Evolutionary conservation across 805 yeast genomes (phyloP).

Genomic region (Lipomyces chichibuensis): DNA sequence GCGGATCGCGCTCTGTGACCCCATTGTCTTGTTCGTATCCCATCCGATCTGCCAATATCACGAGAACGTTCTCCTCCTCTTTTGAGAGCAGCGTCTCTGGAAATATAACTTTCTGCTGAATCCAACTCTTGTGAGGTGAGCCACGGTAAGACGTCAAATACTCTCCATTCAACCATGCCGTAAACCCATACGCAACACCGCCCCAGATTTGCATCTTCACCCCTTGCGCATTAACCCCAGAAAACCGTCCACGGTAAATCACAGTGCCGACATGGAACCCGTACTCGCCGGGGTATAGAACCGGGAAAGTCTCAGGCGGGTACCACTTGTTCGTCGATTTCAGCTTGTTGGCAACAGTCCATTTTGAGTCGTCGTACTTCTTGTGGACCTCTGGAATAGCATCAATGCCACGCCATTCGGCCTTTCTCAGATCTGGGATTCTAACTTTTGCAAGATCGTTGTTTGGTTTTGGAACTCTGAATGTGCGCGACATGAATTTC

Average conservation of each 20-base stretch:
- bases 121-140: slow-evolving; percentile 4
- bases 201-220: slow-evolving; percentile 23
- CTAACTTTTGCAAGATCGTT: slow-evolving; percentile 17
- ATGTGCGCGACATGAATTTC: slow-evolving; percentile 17
- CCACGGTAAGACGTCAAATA: slow-evolving; percentile 22
- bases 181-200: slow-evolving; percentile 24
- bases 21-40: slow-evolving; percentile 23
- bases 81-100: slow-evolving; percentile 3
- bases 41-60: slow-evolving; percentile 26
- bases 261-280: slow-evolving; percentile 26
- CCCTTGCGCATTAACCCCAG: slow-evolving; percentile 9
- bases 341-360: slow-evolving; percentile 19
- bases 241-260: slow-evolving; percentile 25
- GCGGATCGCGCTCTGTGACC: slow-evolving; percentile 13
- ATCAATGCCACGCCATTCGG: slow-evolving; percentile 19
- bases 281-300: slow-evolving; percentile 29
- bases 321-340: slow-evolving; percentile 18
- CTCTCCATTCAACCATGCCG: slow-evolving; percentile 24
- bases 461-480: slow-evolving; percentile 19
- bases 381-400: slow-evolving; percentile 17
- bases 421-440: slow-evolving; percentile 15
- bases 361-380: slow-evolving; percentile 25
- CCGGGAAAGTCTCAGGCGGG: slow-evolving; percentile 25
- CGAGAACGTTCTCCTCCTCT: slow-evolving; percentile 15
- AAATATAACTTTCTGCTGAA: slow-evolving; percentile 4